A percentile compares a stretch with the other conserved stretches of the same genome.
phyloP scores from a whole-genome alignment of 257 asterid species.

The Rubia yunnanensis region DNA sequence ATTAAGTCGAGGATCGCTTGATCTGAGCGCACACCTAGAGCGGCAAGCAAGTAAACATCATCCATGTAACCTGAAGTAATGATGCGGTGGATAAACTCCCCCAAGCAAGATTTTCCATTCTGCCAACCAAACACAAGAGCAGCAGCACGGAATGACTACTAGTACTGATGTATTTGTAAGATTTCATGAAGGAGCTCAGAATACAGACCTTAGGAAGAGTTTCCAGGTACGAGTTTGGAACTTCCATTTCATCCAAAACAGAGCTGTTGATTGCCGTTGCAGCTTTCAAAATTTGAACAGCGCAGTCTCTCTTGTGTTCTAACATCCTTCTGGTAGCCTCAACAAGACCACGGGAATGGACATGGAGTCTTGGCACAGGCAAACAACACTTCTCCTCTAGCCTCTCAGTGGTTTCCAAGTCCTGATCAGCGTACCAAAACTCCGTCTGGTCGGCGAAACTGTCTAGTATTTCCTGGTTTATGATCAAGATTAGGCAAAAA shows the following conservation, averaged over 20 bases:
- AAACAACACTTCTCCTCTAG: slow-evolving; percentile 97
- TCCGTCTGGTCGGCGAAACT: slow-evolving; percentile 53
- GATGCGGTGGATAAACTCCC: slow-evolving; percentile 71
- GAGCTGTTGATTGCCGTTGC: slow-evolving; percentile 63
- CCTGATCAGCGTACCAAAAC: slow-evolving; percentile 87
- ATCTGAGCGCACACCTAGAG: slow-evolving; percentile 66
- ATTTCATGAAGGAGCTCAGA: not conserved
- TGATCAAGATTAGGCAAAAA: not conserved
- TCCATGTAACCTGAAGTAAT: slow-evolving; percentile 71
- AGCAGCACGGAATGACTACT: not conserved
- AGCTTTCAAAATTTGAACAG: slow-evolving; percentile 87
- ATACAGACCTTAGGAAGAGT: slow-evolving; percentile 77
- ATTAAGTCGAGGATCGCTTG: slow-evolving; percentile 62
- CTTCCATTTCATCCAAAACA: slow-evolving; percentile 86
- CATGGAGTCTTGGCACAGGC: slow-evolving; percentile 89
- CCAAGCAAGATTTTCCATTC: slow-evolving; percentile 74
- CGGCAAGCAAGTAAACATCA: slow-evolving; percentile 80
- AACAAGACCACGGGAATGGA: slow-evolving; percentile 64
- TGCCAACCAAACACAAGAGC: slow-evolving; percentile 14
- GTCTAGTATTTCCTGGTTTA: slow-evolving; percentile 63
- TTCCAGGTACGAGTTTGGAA: slow-evolving; percentile 78
- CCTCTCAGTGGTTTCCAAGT: slow-evolving; percentile 47
- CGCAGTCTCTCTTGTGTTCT: slow-evolving; percentile 63
- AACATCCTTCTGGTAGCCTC: slow-evolving; percentile 50
- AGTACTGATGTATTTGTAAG: not conserved